Conservation (phyloP, 768 basidiomycete genomes). For the Heimioporus sp. region DNA sequence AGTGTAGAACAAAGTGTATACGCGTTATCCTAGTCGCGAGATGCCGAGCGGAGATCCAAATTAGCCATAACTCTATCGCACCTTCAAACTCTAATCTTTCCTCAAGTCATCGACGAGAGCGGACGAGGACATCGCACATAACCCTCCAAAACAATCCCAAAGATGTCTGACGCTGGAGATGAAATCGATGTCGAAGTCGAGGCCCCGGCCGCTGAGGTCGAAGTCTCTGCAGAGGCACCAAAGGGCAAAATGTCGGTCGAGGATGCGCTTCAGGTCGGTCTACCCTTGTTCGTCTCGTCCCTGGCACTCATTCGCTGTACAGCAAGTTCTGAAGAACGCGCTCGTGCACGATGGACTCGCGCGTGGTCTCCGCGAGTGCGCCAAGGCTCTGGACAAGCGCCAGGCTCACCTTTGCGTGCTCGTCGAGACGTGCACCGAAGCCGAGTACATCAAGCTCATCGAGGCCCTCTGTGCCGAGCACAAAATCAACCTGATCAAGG, state of each 20-base stretch:
- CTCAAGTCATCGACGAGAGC: conserved; percentile 89
- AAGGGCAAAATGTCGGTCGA: conserved; percentile 96
- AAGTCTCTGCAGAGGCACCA: conserved; percentile 85
- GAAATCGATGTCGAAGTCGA: conserved; percentile 80
- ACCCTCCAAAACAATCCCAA: conserved; percentile 34
- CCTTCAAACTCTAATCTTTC: conserved; percentile 54
- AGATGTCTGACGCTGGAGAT: conserved; percentile 99
- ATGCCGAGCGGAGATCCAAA: conserved; percentile 57
- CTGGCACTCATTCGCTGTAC: conserved; percentile 12
- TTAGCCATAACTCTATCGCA: conserved; percentile 24
- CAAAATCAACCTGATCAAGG: conserved; percentile 99
- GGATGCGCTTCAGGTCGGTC: conserved; percentile 81
- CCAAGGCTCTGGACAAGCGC: conserved; percentile 98
- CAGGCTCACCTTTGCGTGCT: conserved; percentile 98
- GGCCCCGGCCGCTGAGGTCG: conserved; percentile 60
- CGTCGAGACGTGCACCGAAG: conserved; percentile 98
- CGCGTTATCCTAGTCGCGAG: conserved; percentile 28
- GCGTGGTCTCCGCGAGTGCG: conserved; percentile 94
- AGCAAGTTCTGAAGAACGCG: conserved; percentile 99
- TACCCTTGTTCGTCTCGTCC: not conserved
- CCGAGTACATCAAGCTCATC: conserved; percentile 99
- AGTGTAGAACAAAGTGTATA: not conserved
- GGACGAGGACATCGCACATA: conserved; percentile 71
- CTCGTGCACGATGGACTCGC: conserved; percentile 98
- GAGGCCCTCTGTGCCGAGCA: conserved; percentile 99